Evolutionary conservation across 306 rosid genomes (phyloP).

Genomic region (Inga oerstediana): DNA sequence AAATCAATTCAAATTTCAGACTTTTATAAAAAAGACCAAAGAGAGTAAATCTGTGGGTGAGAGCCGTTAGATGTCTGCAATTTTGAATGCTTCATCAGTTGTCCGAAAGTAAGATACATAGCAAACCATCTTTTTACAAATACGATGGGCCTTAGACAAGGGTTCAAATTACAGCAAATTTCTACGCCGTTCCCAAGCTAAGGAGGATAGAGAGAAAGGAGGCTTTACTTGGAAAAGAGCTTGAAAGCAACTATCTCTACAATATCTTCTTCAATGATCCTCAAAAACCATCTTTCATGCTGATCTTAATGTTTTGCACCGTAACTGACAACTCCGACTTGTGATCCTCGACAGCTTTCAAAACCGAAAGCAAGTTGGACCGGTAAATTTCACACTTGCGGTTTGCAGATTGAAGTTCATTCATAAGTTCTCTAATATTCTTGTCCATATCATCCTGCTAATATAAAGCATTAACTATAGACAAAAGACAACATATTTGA

Average conservation of each 20-base stretch:
- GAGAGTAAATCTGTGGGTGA: neutral
- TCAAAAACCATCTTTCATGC: slow-evolving; percentile 85
- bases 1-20: too few species aligned
- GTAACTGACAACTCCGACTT: slow-evolving; percentile 87
- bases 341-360: slow-evolving; percentile 97
- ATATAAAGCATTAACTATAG: slow-evolving; percentile 20
- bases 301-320: slow-evolving; percentile 93
- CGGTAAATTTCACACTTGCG: slow-evolving; percentile 93
- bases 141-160: neutral
- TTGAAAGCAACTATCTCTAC: too few species aligned
- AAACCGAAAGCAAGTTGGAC: slow-evolving; percentile 87
- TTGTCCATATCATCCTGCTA: slow-evolving; percentile 93
- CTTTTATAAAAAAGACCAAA: too few species aligned
- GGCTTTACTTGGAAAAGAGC: neutral
- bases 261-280: neutral
- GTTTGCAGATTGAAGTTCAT: slow-evolving; percentile 75
- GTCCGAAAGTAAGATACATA: neutral
- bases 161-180: neutral
- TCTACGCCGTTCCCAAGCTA: neutral
- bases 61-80: neutral
- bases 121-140: neutral
- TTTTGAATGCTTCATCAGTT: neutral
- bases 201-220: neutral
- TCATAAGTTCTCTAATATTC: slow-evolving; percentile 63
- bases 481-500: slow-evolving; percentile 23